Evolutionary conservation across 2,329 filamentous ascomycete genomes (phyloP).

Genomic region (Colletotrichum higginsianum): DNA sequence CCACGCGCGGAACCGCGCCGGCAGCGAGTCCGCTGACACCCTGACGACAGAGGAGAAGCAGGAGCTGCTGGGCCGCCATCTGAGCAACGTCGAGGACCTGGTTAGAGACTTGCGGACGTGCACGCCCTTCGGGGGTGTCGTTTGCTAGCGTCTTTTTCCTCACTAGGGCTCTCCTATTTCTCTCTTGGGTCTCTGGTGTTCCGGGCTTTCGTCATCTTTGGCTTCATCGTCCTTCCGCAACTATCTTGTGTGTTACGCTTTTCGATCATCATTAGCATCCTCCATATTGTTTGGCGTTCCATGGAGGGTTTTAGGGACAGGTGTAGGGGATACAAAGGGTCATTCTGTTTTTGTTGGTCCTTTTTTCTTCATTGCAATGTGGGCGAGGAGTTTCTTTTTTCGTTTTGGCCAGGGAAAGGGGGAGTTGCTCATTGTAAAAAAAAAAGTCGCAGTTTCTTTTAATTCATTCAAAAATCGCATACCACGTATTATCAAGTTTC

Average conservation of each 20-base stretch:
- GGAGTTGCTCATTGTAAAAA: conserved; percentile 18
- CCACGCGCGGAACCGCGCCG: conserved; percentile 52
- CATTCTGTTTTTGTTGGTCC: neutral
- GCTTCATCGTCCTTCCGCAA: conserved; percentile 33
- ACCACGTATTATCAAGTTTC: conserved; percentile 22
- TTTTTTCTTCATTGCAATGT: neutral
- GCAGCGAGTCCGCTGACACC: conserved; percentile 61
- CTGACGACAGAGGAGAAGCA: conserved; percentile 87
- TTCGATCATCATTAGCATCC: conserved; percentile 22
- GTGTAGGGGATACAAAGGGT: conserved; percentile 24
- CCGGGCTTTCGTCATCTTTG: conserved; percentile 9
- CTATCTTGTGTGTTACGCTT: neutral
- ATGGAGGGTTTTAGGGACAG: conserved; percentile 25
- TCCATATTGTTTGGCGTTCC: conserved; percentile 39
- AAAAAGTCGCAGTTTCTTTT: conserved; percentile 13
- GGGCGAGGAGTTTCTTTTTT: conserved; percentile 15
- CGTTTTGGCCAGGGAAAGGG: neutral
- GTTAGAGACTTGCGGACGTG: conserved; percentile 87
- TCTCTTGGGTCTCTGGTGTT: conserved; percentile 19
- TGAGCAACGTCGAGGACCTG: conserved; percentile 87
- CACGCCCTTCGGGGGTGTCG: conserved; percentile 78
- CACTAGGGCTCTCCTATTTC: conserved; percentile 22
- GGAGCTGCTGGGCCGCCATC: conserved; percentile 79
- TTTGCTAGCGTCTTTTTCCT: conserved; percentile 55
- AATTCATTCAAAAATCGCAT: conserved; percentile 12